Conservation (phyloP, 306 rosid genomes). For the Prosopis cineraria region DNA sequence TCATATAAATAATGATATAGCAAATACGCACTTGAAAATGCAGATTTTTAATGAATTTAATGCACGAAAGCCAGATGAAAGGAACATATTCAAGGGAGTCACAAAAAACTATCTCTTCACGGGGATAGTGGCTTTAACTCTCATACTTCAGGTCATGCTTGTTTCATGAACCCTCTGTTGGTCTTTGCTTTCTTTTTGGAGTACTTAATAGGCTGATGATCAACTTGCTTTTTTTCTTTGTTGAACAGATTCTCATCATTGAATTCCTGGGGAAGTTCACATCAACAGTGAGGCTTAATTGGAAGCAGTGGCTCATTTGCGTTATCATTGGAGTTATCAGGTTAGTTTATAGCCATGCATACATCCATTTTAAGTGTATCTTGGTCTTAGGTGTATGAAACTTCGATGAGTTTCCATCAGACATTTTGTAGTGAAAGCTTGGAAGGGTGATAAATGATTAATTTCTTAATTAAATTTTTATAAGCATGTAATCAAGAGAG, state of each 20-base stretch:
- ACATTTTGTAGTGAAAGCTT: constrained; percentile 9
- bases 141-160: constrained; percentile 82
- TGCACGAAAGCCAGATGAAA: constrained; percentile 95
- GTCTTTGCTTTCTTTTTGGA: constrained; percentile 12
- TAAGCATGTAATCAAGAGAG: not conserved
- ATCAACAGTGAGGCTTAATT: constrained; percentile 65
- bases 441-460: not conserved
- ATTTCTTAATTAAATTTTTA: constrained; percentile 9
- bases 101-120: constrained; percentile 73
- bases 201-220: not conserved
- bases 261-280: constrained; percentile 90
- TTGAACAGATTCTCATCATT: constrained; percentile 61
- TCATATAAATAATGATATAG: constrained; percentile 22
- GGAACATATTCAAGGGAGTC: constrained; percentile 77
- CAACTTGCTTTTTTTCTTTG: constrained; percentile 25
- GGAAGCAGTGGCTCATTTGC: constrained; percentile 85
- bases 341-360: constrained; percentile 40
- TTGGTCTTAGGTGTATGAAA: not conserved
- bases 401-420: not conserved
- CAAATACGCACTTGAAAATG: constrained; percentile 32
- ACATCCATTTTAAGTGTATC: not conserved
- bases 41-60: constrained; percentile 95
- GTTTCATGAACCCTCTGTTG: not conserved
- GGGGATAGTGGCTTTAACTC: constrained; percentile 72
- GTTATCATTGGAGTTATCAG: constrained; percentile 65